Evolutionary conservation across 176 grass and related monocot species (phyloP).

Genomic region (Aegilops speltoides): DNA sequence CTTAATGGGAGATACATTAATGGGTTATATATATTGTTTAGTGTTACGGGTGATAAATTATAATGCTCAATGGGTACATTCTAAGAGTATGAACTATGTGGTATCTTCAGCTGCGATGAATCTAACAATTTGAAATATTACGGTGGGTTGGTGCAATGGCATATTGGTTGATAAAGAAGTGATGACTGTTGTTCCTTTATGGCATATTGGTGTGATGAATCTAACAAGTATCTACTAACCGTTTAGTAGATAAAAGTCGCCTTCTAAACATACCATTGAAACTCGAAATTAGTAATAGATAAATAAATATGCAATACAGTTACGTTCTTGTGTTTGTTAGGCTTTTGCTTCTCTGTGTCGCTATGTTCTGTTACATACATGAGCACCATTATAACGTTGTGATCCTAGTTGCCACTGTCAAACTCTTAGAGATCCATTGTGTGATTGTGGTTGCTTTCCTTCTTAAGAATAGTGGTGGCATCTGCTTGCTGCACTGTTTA

Average conservation of each 20-base stretch:
- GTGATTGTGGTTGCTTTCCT: not conserved
- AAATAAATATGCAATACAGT: not conserved
- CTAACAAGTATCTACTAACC: not conserved
- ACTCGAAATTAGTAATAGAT: not conserved
- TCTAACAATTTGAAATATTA: not conserved
- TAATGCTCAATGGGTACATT: not conserved
- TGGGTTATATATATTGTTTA: not conserved
- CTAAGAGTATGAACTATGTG: not conserved
- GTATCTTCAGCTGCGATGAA: not conserved
- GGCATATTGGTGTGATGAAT: too few species aligned
- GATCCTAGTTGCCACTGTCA: not conserved
- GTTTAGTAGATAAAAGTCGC: not conserved
- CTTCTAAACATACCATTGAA: not conserved
- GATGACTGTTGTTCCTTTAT: not conserved
- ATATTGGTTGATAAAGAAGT: conserved; percentile 2
- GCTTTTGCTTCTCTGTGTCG: not conserved
- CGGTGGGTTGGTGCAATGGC: not conserved
- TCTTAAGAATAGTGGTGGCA: not conserved
- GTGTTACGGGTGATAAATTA: not conserved
- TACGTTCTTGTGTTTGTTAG: not conserved
- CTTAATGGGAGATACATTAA: not conserved
- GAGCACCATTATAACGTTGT: not conserved
- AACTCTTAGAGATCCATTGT: not conserved
- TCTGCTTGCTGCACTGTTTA: not conserved
- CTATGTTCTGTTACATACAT: not conserved